phyloP scores from a whole-genome alignment of 108 stramenopile species.

The Craspedostauros australis region DNA sequence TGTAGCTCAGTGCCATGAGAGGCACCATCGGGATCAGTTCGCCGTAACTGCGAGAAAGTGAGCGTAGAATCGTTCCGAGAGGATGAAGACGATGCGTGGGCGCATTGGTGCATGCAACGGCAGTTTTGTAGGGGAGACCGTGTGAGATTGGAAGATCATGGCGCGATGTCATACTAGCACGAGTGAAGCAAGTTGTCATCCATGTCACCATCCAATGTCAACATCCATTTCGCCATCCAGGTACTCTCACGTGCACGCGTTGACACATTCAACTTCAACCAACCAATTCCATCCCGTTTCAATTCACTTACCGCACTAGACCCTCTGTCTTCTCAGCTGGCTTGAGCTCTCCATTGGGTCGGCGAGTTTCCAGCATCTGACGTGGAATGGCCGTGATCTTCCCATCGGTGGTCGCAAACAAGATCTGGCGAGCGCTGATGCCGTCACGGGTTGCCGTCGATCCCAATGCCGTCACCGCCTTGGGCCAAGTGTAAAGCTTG shows the following conservation, averaged over 20 bases:
- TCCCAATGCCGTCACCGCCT: slow-evolving; percentile 80
- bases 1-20: slow-evolving; percentile 51
- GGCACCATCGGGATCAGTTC: slow-evolving; percentile 68
- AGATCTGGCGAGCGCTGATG: slow-evolving; percentile 79
- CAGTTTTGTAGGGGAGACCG: no score
- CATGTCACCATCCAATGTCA: no score
- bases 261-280: no score
- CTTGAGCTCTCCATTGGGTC: slow-evolving; percentile 78
- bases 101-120: not conserved
- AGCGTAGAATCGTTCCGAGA: not conserved
- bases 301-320: slow-evolving; percentile 39
- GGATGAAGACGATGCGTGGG: not conserved
- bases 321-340: slow-evolving; percentile 80
- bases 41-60: slow-evolving; percentile 23
- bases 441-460: slow-evolving; percentile 84
- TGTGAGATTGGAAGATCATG: no score
- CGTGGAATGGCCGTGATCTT: slow-evolving; percentile 65
- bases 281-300: no score
- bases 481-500: slow-evolving; percentile 76
- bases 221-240: no score
- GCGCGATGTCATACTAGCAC: no score
- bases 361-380: slow-evolving; percentile 84
- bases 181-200: not conserved
- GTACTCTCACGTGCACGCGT: no score
- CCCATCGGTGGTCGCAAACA: slow-evolving; percentile 78